Evolutionary conservation across 257 asterid species (phyloP).

Genomic region (Solanum etuberosum): DNA sequence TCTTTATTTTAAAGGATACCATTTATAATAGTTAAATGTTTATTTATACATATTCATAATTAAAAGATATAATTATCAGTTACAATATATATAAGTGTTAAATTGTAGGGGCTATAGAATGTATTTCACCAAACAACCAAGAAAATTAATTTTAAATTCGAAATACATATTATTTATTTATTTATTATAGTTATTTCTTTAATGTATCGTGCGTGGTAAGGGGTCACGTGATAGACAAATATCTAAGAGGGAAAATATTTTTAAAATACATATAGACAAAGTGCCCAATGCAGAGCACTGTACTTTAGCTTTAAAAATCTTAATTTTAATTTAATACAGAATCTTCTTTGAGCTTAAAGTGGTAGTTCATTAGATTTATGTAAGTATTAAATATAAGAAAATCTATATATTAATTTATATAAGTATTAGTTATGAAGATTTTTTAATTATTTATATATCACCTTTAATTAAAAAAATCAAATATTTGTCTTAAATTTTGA

Average conservation of each 20-base stretch:
- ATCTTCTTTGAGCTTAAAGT: not conserved
- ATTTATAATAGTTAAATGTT: no score
- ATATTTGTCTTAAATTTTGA: no score
- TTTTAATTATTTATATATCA: no score
- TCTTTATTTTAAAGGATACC: no score
- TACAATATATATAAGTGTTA: not conserved
- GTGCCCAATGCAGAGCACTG: not conserved
- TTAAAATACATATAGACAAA: not conserved
- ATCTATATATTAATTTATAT: no score
- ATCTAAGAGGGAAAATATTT: not conserved
- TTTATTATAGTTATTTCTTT: not conserved
- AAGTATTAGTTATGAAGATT: no score
- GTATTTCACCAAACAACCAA: not conserved
- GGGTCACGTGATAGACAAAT: not conserved
- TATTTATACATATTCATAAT: no score
- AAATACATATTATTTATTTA: not conserved
- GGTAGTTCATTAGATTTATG: no score
- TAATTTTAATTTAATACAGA: no score
- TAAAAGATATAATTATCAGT: fast-evolving
- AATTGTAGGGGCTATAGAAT: not conserved
- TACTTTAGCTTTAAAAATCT: not conserved
- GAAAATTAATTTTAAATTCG: not conserved
- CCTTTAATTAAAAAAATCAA: no score
- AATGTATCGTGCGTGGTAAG: not conserved
- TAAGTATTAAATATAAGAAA: no score